Evolutionary conservation across 495 filamentous ascomycete species (phyloP), one percentile per base, ranked within the genome.

Genomic region (Articulospora tetracladia): DNA sequence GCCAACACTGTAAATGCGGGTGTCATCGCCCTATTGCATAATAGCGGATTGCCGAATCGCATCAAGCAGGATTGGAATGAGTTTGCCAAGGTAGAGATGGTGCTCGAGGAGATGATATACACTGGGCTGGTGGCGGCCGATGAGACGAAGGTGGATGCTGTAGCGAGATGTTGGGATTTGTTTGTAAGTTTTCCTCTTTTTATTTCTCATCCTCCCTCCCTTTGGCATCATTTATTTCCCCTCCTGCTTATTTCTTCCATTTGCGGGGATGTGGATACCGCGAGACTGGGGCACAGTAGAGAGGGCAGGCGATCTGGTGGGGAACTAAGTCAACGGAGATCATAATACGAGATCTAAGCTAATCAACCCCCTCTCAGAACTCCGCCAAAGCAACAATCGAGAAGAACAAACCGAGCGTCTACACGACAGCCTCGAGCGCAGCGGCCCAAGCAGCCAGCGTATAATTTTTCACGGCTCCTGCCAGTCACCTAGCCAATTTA

Each of bases 1-100:
- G 48, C 52, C 0, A 66, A 62, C 53, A 66, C 63, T 7, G 56
- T 62, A 0, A 53, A 47, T 52, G 63, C 63, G 8, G 63, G 63
- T 3, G 26, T 66, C 17, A 19, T 62, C 12, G 63, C 63, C 1
- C 25, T 66, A n/a, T 10, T 62, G 49, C 58, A 66, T 44, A 62
- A 62, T 55, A 57, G 49, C 11, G 63, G 63, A 0, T 32, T 66
- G 50, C 63, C 63, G n/a, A 47, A 52, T 34, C 11, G 63, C 0
- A 52, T 51, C 20, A 34, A 53, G 23, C 55, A 62, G 15, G 63
- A 66, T 51, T 60, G 58, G 41, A 48, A 52, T 19, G 62, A 64
- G 26, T 60, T 46, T 26, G 57, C 53, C 28, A 53, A 53, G 20
- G 62, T 60, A 22, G 62, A 64, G 48, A 53, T 47, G n/a, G 56